A percentile compares a stretch with the other conserved stretches of the same genome.
phyloP scores from a whole-genome alignment of 2,329 filamentous ascomycete genomes.

The Colletotrichum brevisporum region DNA sequence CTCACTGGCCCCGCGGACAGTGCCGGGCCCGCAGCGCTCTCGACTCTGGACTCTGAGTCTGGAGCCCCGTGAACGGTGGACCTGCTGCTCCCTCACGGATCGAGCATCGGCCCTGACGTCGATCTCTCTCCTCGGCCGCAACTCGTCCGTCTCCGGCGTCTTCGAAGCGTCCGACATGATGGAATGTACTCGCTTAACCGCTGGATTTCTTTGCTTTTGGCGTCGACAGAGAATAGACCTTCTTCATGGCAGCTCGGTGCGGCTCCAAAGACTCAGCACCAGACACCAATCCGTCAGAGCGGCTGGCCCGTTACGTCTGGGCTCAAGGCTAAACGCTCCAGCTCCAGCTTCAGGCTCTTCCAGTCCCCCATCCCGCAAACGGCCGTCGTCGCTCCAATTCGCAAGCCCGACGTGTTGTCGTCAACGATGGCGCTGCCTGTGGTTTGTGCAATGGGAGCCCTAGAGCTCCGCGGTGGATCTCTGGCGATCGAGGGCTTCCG shows the following conservation, averaged over 20 bases:
- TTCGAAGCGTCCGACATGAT: neutral
- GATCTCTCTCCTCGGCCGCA: slow-evolving; percentile 4
- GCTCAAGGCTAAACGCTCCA: slow-evolving; percentile 24
- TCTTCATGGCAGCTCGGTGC: neutral
- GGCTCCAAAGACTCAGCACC: neutral
- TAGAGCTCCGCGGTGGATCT: neutral
- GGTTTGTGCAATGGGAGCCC: slow-evolving; percentile 1
- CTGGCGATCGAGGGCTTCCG: neutral
- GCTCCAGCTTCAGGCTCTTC: slow-evolving; percentile 12
- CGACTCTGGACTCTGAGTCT: neutral
- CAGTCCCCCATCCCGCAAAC: slow-evolving; percentile 27
- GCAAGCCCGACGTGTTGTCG: slow-evolving; percentile 3
- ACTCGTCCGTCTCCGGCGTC: slow-evolving; percentile 26
- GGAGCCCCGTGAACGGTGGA: slow-evolving; percentile 1
- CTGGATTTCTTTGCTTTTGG: slow-evolving; percentile 6
- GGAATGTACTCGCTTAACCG: too few relatives aligned
- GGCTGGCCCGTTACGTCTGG: slow-evolving; percentile 24
- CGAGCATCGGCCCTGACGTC: slow-evolving; percentile 26
- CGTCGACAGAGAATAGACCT: slow-evolving; percentile 7
- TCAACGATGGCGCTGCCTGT: slow-evolving; percentile 11
- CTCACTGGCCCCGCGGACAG: slow-evolving; percentile 13
- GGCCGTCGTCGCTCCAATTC: slow-evolving; percentile 14
- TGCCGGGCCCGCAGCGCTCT: slow-evolving; percentile 16
- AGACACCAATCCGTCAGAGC: slow-evolving; percentile 23
- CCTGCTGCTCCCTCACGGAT: slow-evolving; percentile 19